phyloP scores from a whole-genome alignment of 768 basidiomycete genomes.

The Amanita inopinata region DNA sequence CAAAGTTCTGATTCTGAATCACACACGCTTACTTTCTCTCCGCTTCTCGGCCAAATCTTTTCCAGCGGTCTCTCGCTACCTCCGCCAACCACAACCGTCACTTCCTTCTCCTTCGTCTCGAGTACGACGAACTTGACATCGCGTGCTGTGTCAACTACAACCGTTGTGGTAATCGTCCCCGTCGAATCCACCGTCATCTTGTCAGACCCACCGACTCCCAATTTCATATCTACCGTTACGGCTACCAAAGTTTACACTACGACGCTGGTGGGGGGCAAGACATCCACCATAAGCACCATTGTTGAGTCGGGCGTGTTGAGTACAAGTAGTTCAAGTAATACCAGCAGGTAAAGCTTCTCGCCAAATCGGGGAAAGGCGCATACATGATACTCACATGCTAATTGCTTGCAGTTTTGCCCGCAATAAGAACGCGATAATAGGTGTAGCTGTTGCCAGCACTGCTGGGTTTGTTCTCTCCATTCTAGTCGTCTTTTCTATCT shows the following conservation, averaged over 20 bases:
- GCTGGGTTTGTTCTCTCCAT: constrained; percentile 20
- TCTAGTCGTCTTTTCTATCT: constrained; percentile 23
- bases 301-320: constrained; percentile 23
- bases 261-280: constrained; percentile 12
- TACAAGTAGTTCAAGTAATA: constrained; percentile 18
- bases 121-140: too few relatives aligned
- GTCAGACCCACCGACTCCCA: too few relatives aligned
- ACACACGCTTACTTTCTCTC: too few relatives aligned
- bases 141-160: too few relatives aligned
- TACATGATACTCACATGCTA: background rate
- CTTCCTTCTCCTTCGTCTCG: too few relatives aligned
- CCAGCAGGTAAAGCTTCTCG: constrained; percentile 4
- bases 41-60: too few relatives aligned
- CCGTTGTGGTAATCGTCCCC: too few relatives aligned
- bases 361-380: too few relatives aligned
- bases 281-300: constrained; percentile 15
- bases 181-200: too few relatives aligned
- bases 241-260: constrained; percentile 13
- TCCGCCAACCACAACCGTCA: too few relatives aligned
- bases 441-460: constrained; percentile 23
- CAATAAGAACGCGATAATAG: constrained; percentile 30
- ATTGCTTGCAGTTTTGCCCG: constrained; percentile 23
- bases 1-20: too few relatives aligned
- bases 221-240: constrained; percentile 10
- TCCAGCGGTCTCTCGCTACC: too few relatives aligned